A percentile compares a stretch with the other conserved stretches of the same genome.
Evolutionary conservation across 345 rosid species (phyloP).

Genomic region (Camelina sativa): DNA sequence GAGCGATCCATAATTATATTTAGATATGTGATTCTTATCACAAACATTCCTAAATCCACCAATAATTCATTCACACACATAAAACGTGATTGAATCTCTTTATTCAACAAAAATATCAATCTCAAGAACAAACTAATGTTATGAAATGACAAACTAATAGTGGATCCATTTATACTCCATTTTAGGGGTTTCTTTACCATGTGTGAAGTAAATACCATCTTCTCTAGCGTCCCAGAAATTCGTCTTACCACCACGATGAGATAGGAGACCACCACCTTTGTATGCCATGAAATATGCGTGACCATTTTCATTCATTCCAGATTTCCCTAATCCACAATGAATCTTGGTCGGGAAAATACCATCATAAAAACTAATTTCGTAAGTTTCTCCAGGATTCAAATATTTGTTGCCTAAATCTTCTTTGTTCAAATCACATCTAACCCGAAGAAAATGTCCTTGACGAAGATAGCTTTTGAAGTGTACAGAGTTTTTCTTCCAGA

Average conservation of each 20-base stretch:
- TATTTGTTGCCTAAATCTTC: not conserved
- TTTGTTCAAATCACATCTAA: not conserved
- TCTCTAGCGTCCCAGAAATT: not conserved
- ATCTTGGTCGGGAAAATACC: not conserved
- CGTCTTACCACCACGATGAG: not conserved
- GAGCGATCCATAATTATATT: too few relatives aligned
- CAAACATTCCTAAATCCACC: not conserved
- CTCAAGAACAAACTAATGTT: too few relatives aligned
- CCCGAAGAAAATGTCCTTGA: not conserved
- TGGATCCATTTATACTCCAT: not conserved
- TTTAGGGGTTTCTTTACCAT: not conserved
- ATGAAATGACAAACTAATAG: too few relatives aligned
- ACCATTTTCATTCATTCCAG: not conserved
- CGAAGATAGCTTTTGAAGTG: not conserved
- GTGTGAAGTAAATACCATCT: not conserved
- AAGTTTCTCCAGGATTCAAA: not conserved
- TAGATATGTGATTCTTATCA: too few relatives aligned
- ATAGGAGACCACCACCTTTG: not conserved
- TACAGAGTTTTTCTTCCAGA: not conserved
- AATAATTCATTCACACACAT: too few relatives aligned
- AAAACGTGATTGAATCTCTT: too few relatives aligned
- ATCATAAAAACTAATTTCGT: not conserved
- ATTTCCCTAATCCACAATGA: not conserved
- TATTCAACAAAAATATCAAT: too few relatives aligned
- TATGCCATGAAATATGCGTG: not conserved